Evolutionary conservation across 306 rosid species (phyloP).

Genomic region (Dicorynia guianensis): DNA sequence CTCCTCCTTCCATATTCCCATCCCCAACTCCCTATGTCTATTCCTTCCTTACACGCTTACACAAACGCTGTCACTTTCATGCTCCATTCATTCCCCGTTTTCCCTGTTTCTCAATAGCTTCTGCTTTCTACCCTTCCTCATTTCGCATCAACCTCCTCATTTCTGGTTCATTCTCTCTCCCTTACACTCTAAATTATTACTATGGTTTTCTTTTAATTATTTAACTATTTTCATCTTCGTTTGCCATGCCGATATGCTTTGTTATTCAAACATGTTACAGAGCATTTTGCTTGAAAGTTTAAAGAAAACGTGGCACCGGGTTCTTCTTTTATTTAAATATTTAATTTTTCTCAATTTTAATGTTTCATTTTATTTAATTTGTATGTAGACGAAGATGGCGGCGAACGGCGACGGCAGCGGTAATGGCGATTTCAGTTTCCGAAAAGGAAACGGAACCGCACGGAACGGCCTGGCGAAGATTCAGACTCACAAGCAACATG

Average conservation of each 20-base stretch:
- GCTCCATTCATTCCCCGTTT: neutral
- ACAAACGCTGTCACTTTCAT: conserved; percentile 8
- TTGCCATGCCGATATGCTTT: neutral
- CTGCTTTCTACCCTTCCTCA: conserved; percentile 2
- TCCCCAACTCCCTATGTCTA: conserved; percentile 22
- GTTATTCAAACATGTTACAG: neutral
- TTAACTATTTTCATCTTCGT: no score
- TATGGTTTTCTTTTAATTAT: no score
- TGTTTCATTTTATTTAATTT: no score
- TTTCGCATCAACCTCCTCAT: conserved; percentile 25
- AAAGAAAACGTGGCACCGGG: no score
- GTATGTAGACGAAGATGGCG: conserved; percentile 18
- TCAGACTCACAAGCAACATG: conserved; percentile 53
- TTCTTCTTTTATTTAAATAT: no score
- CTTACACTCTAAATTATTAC: neutral
- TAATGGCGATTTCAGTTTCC: neutral
- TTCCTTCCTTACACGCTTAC: no score
- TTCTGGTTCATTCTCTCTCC: conserved; percentile 39
- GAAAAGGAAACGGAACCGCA: conserved; percentile 31
- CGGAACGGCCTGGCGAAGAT: conserved; percentile 65
- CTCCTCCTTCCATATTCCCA: neutral
- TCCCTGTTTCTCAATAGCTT: conserved; percentile 35
- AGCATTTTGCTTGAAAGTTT: no score
- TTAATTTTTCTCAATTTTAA: no score
- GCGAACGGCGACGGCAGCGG: conserved; percentile 36